phyloP scores from a whole-genome alignment of 1,284 basidiomycete genomes.

The Trichosporon sp. region DNA sequence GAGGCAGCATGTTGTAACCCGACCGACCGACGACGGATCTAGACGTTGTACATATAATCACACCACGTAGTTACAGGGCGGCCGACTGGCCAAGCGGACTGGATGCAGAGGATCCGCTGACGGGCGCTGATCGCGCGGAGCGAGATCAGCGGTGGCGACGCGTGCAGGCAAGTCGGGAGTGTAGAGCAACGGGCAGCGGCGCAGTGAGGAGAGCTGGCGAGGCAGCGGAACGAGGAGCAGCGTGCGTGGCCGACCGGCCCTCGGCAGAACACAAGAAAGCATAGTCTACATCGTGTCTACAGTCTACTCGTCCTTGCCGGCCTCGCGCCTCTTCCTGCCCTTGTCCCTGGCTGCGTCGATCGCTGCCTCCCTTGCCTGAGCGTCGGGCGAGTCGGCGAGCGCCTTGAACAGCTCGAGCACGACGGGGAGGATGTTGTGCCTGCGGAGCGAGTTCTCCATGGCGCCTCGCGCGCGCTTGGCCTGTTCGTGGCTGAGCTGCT shows the following conservation, averaged over 20 bases:
- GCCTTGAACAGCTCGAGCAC: slow-evolving; percentile 37
- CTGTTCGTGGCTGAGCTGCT: slow-evolving; percentile 67
- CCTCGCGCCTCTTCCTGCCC: neutral
- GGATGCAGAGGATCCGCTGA: too few species aligned
- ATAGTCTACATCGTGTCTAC: neutral
- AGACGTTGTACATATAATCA: slow-evolving; percentile 9
- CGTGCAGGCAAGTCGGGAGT: too few species aligned
- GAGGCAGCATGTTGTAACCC: neutral
- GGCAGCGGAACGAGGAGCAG: too few species aligned
- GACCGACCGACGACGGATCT: neutral
- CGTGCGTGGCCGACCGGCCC: too few species aligned
- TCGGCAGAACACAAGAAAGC: too few species aligned
- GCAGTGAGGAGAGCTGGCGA: too few species aligned
- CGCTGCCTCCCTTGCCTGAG: too few species aligned
- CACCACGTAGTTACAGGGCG: neutral
- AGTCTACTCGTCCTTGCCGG: neutral
- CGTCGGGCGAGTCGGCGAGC: too few species aligned
- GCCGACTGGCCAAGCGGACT: neutral
- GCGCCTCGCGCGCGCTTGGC: slow-evolving; percentile 69
- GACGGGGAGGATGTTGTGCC: slow-evolving; percentile 40
- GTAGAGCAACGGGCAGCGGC: too few species aligned
- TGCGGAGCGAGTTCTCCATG: slow-evolving; percentile 58
- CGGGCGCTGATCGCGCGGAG: too few species aligned
- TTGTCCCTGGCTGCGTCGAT: neutral
- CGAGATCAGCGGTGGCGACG: too few species aligned